phyloP scores from a whole-genome alignment of 495 filamentous ascomycete genomes.

The Daldinia vernicosa region DNA sequence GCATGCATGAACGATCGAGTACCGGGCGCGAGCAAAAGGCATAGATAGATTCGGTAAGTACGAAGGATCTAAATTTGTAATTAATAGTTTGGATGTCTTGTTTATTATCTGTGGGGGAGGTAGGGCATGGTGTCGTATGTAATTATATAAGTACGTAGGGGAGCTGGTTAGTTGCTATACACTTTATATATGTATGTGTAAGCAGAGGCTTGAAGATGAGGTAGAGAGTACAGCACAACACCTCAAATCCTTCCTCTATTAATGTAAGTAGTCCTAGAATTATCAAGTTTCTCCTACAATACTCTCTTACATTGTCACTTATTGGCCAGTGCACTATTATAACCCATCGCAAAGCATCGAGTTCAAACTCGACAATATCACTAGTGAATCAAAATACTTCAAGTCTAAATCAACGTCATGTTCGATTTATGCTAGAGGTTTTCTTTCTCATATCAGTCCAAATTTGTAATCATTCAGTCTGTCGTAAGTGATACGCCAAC shows the following conservation, averaged over 20 bases:
- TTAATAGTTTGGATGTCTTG: not conserved
- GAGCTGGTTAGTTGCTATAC: not conserved
- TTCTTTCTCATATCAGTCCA: constrained; percentile 23
- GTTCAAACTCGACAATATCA: not conserved
- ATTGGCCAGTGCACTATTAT: not conserved
- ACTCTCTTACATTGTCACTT: not conserved
- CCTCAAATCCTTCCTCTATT: no score
- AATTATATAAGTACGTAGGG: no score
- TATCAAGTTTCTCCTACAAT: not conserved
- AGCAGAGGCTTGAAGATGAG: no score
- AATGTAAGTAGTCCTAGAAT: no score
- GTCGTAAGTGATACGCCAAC: constrained; percentile 37
- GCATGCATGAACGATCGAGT: not conserved
- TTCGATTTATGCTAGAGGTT: constrained; percentile 13
- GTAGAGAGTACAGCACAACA: no score
- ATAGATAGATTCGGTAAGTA: not conserved
- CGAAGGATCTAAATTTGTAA: not conserved
- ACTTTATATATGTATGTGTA: not conserved
- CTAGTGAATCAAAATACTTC: not conserved
- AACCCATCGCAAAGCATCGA: not conserved
- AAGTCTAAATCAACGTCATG: constrained; percentile 10
- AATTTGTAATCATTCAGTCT: constrained; percentile 26
- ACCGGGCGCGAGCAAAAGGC: not conserved
- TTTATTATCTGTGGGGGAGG: not conserved
- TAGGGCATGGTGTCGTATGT: not conserved